Evolutionary conservation across 208 protist genomes (phyloP), one percentile per base, ranked within the genome.

Genomic region (Crithidia thermophila): DNA sequence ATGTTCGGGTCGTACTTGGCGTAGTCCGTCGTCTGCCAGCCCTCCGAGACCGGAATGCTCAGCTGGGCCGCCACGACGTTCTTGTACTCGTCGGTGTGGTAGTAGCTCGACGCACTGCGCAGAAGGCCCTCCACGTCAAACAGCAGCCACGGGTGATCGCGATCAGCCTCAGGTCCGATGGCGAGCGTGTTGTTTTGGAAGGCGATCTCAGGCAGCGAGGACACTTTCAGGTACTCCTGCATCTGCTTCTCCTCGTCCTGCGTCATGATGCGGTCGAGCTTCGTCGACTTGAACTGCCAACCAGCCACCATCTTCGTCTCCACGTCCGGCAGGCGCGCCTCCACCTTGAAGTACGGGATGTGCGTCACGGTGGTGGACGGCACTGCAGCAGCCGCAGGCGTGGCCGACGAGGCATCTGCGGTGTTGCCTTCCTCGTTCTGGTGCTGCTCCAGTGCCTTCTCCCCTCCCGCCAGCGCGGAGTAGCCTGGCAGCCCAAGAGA

Each of bases 111-210:
- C 4, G 85, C 85, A 42, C 75, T 84, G 47, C 65, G 65, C 51
- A 96, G 62, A 7, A 92, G 28, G 5, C 79, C 66, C 18, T 71
- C 57, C 20, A 87, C 40, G 51, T 75, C 69, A 60, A 95, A 93
- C 16, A 56, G 45, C 33, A 95, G 40, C 49, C 90, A 66, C 28
- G 77, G 76, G n/a, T 55, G 18, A 11, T 58, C 58, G 31, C 46
- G 50, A 14, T 65, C 43, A 10, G 25, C 28, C 39, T 59, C 68
- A 0, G 46, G 59, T 4, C 33, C 56, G 28, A 91, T 77, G 6
- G 47, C n/a, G n/a, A 95, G 73, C 33, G 82, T 81, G 59, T 95
- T 93, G 47, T 77, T 66, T 3, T 71, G 74, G 52, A 93, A 93
- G 14, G 72, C 72, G 25, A 95, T 90, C 64, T 95, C 86, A 0